A percentile compares a stretch with the other conserved stretches of the same genome.
Evolutionary conservation across 257 asterid genomes (phyloP).

Genomic region (Primulina tabacum): DNA sequence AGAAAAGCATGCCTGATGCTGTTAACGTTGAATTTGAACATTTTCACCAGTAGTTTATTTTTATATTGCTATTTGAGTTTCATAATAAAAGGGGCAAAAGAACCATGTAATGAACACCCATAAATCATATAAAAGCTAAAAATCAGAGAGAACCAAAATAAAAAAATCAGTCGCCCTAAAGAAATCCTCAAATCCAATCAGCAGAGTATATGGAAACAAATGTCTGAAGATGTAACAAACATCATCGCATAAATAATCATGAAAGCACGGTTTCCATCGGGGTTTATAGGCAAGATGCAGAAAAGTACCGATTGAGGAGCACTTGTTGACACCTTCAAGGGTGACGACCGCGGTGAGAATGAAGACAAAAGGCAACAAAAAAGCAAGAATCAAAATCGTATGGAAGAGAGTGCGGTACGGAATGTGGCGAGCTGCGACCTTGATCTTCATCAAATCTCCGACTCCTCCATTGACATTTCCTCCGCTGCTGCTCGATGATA

Average conservation of each 20-base stretch:
- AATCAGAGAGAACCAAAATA: slow-evolving; percentile 13
- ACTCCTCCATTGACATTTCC: slow-evolving; percentile 51
- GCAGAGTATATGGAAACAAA: not conserved
- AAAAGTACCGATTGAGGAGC: slow-evolving; percentile 86
- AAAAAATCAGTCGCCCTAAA: slow-evolving; percentile 10
- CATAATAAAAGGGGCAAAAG: not conserved
- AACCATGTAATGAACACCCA: not conserved
- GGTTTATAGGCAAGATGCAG: slow-evolving; percentile 8
- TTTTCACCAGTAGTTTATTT: not conserved
- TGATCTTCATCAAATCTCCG: slow-evolving; percentile 93
- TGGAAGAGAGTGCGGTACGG: slow-evolving; percentile 90
- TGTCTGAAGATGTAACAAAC: slow-evolving; percentile 16
- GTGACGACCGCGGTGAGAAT: slow-evolving; percentile 94
- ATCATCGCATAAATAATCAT: slow-evolving; percentile 15
- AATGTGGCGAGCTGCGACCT: slow-evolving; percentile 88
- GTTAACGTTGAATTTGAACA: not conserved
- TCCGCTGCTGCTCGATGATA: slow-evolving; percentile 71
- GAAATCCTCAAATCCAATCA: not conserved
- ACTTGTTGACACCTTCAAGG: slow-evolving; percentile 99
- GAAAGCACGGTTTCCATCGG: slow-evolving; percentile 14
- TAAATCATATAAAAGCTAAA: slow-evolving; percentile 17
- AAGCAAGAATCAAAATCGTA: slow-evolving; percentile 78
- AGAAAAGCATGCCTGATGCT: not conserved
- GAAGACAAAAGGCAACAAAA: slow-evolving; percentile 94
- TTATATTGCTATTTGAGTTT: not conserved